Base-by-base conservation (phyloP, 1,139 yeast genomes). In the Pichia sp. region DNA sequence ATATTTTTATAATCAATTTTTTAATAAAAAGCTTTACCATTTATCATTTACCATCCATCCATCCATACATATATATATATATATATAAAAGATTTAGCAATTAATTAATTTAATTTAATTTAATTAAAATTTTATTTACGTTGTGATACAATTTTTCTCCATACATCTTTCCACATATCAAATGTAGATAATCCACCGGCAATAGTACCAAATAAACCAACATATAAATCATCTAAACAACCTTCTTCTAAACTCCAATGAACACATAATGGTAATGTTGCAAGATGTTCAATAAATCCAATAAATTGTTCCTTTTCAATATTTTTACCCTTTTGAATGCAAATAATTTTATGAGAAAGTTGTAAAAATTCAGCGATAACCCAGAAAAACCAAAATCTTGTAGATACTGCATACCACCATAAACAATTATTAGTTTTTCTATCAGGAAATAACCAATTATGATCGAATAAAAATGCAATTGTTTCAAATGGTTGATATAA, bases 191-290 rank as follows among this genome's bases (percentile, higher is more conserved):
- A 37, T 4, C 60, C 50, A 11, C 62, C 58, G 4, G 64, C 58
- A 28, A 59, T 44, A 4, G 64, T 58, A n/a, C 66, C 67, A 41
- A 60, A 55, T 16, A 62, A 51, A 1, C 66, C 67, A 36, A 63
- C 67, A n/a, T 48, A 40, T 16, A 61, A 42, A 27, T 57, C 57
- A 37, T 69, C 57, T 52, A 76, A 66, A 51, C 80, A 76, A 1
- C 82, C 82, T 10, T 73, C 74, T 46, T 68, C 67, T 45, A 74
- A 62, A 23, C 80, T 73, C 82, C 82, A 77, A 60, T 77, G 82
- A 20, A 74, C 64, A 37, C 78, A 80, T 57, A 77, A 67, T 3
- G 82, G 82, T 35, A 77, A 53, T 53, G 76, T 80, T 27, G 76
- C 66, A 4, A 61, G 26, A 43, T 63, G 62, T 27, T 59, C 52